phyloP scores from a whole-genome alignment of 2,329 filamentous ascomycete species.

The Claviceps sp. region DNA sequence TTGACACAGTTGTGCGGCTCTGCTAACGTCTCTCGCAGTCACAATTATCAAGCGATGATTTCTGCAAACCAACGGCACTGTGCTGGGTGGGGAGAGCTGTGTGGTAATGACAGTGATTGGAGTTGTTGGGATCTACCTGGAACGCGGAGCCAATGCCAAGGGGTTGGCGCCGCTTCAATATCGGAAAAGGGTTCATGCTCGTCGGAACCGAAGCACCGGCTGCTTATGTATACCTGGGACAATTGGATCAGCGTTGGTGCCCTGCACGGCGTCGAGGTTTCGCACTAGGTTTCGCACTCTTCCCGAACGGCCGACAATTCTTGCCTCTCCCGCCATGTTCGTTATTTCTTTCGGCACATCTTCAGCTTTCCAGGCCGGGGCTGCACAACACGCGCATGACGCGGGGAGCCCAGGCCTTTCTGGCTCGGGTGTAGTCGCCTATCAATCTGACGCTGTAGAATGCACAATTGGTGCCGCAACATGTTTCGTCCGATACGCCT shows the following conservation, averaged over 20 bases:
- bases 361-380: too few species aligned
- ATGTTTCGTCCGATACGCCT: too few species aligned
- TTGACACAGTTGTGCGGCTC: neutral
- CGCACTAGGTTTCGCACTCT: too few species aligned
- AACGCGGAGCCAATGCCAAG: neutral
- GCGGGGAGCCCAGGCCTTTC: too few species aligned
- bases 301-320: too few species aligned
- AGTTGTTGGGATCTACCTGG: neutral
- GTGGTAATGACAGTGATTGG: constrained; percentile 4
- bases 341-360: too few species aligned
- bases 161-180: neutral
- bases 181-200: neutral
- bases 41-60: constrained; percentile 55
- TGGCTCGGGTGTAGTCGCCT: too few species aligned
- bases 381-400: too few species aligned
- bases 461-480: too few species aligned
- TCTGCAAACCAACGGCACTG: neutral
- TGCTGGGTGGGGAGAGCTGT: neutral
- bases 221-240: neutral
- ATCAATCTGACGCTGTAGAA: too few species aligned
- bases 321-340: too few species aligned
- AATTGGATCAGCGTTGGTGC: neutral
- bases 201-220: neutral
- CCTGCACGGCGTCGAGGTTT: neutral
- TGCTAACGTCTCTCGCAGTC: constrained; percentile 16